phyloP scores from a whole-genome alignment of 208 protist genomes.

The Trypanosoma scelopori region DNA sequence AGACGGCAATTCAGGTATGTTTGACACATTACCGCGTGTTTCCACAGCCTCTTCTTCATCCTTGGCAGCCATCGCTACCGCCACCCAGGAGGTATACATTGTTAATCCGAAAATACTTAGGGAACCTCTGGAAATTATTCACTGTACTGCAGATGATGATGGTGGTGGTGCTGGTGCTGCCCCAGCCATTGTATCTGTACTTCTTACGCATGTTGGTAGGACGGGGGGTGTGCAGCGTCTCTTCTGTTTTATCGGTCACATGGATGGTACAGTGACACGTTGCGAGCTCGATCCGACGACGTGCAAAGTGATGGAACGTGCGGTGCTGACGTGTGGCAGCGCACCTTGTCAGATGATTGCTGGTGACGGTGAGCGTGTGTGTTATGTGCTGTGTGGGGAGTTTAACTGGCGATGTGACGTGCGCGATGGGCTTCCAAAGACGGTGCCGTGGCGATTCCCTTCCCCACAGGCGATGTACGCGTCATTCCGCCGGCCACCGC shows the following conservation, averaged over 20 bases:
- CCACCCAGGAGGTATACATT: slow-evolving; percentile 66
- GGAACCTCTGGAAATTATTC: slow-evolving; percentile 68
- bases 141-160: slow-evolving; percentile 22
- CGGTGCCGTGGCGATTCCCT: slow-evolving; percentile 76
- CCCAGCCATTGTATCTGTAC: slow-evolving; percentile 59
- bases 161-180: slow-evolving; percentile 1
- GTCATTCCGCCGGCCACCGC: slow-evolving; percentile 47
- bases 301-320: slow-evolving; percentile 51
- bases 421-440: slow-evolving; percentile 50
- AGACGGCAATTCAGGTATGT: slow-evolving; percentile 18
- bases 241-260: slow-evolving; percentile 76
- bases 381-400: slow-evolving; percentile 67
- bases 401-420: slow-evolving; percentile 75
- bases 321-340: slow-evolving; percentile 52
- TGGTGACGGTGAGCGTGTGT: slow-evolving; percentile 67
- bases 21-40: neutral
- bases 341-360: slow-evolving; percentile 64
- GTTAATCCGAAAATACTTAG: slow-evolving; percentile 57
- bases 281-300: slow-evolving; percentile 62
- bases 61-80: slow-evolving; percentile 71
- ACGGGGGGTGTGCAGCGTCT: slow-evolving; percentile 32
- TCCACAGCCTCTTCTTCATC: slow-evolving; percentile 20
- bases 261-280: slow-evolving; percentile 65
- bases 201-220: slow-evolving; percentile 68
- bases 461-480: slow-evolving; percentile 55